phyloP scores from a whole-genome alignment of 2,329 filamentous ascomycete species.

The Aspergillus arachidicola region DNA sequence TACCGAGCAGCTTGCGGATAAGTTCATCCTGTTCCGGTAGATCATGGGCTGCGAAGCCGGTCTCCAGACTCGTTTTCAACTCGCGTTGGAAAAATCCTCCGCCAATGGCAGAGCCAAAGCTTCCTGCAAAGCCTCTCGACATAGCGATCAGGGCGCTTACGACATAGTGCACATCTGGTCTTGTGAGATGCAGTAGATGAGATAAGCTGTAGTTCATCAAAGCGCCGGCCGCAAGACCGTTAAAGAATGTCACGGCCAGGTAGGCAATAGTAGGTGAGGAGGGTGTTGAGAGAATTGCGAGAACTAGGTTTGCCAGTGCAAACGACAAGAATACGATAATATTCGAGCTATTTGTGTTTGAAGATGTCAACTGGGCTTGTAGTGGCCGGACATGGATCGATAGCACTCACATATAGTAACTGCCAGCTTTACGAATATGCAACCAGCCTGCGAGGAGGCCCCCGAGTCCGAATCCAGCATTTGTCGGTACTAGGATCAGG shows the following conservation, averaged over 20 bases:
- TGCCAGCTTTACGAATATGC: slow-evolving; percentile 72
- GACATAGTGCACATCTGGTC: slow-evolving; percentile 69
- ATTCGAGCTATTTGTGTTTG: slow-evolving; percentile 47
- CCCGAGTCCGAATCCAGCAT: slow-evolving; percentile 74
- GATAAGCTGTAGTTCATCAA: slow-evolving; percentile 79
- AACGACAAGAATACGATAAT: slow-evolving; percentile 66
- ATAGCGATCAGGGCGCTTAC: slow-evolving; percentile 75
- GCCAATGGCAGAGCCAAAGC: slow-evolving; percentile 77
- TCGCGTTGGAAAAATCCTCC: slow-evolving; percentile 73
- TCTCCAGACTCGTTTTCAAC: slow-evolving; percentile 57
- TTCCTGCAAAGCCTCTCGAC: slow-evolving; percentile 79
- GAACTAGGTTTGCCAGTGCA: slow-evolving; percentile 57
- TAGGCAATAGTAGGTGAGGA: slow-evolving; percentile 57
- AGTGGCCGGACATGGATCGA: not conserved
- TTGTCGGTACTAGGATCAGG: slow-evolving; percentile 77
- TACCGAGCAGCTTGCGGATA: slow-evolving; percentile 59
- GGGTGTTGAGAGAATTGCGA: slow-evolving; percentile 60
- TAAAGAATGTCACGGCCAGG: slow-evolving; percentile 64
- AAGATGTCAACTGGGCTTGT: not conserved
- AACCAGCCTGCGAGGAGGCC: slow-evolving; percentile 73
- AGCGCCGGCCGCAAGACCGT: slow-evolving; percentile 73
- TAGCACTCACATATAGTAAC: slow-evolving; percentile 65
- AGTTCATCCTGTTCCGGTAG: slow-evolving; percentile 47
- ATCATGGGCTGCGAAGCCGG: slow-evolving; percentile 56
- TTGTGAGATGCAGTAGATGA: slow-evolving; percentile 74